phyloP scores from a whole-genome alignment of 2,329 filamentous ascomycete species.

The Venturia nashicola region DNA sequence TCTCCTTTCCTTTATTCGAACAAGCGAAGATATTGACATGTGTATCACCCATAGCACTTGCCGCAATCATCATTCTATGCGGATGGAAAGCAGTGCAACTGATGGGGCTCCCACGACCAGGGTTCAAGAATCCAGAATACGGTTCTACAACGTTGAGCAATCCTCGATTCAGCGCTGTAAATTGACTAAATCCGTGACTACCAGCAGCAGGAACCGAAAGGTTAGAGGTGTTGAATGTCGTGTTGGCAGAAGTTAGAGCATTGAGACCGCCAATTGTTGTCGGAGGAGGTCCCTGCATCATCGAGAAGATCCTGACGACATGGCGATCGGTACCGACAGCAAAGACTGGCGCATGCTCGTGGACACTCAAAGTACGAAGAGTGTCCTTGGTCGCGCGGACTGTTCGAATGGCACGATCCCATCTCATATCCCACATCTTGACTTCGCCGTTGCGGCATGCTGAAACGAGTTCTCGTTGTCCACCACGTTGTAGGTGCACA shows the following conservation, averaged over 20 bases:
- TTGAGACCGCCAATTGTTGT: not conserved
- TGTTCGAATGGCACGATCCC: conserved; percentile 62
- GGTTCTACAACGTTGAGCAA: conserved; percentile 50
- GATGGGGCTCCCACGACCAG: conserved; percentile 70
- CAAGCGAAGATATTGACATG: conserved; percentile 84
- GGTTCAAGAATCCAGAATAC: conserved; percentile 76
- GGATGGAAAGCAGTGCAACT: conserved; percentile 89
- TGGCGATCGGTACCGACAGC: conserved; percentile 81
- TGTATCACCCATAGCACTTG: conserved; percentile 72
- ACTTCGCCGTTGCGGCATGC: conserved; percentile 89
- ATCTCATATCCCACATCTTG: conserved; percentile 89
- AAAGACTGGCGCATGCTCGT: conserved; percentile 95
- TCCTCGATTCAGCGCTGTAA: not conserved
- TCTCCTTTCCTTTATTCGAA: conserved; percentile 1
- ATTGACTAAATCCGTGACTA: not conserved
- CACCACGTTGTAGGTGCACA: conserved; percentile 92
- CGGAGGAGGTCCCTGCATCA: conserved; percentile 1
- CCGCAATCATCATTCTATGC: conserved; percentile 82
- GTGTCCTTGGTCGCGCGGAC: conserved; percentile 65
- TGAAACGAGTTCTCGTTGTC: conserved; percentile 79
- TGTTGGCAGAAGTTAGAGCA: not conserved
- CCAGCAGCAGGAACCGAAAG: not conserved
- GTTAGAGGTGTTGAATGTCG: not conserved
- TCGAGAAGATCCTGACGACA: conserved; percentile 81
- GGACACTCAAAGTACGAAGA: conserved; percentile 75